phyloP scores from a whole-genome alignment of 2,329 filamentous ascomycete genomes.

The Colletotrichum destructivum region DNA sequence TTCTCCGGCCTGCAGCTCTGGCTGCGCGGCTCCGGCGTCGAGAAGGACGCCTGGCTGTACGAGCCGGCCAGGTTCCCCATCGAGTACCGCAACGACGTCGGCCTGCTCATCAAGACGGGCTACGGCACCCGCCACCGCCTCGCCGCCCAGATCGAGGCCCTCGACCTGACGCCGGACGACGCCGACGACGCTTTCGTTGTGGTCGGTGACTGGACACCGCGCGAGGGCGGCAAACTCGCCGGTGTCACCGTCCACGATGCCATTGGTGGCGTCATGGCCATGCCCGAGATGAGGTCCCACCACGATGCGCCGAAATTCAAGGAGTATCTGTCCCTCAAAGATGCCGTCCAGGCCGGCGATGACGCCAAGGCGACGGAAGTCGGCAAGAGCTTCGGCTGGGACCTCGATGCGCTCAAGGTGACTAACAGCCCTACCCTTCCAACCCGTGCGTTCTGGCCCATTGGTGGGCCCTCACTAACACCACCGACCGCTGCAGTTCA shows the following conservation, averaged over 20 bases:
- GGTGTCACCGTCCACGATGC: slow-evolving; percentile 59
- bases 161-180: slow-evolving; percentile 56
- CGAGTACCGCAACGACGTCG: slow-evolving; percentile 62
- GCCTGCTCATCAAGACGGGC: slow-evolving; percentile 69
- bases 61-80: slow-evolving; percentile 58
- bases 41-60: slow-evolving; percentile 60
- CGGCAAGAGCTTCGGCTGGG: slow-evolving; percentile 61
- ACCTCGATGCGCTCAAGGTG: slow-evolving; percentile 67
- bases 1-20: slow-evolving; percentile 49
- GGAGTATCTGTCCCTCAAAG: slow-evolving; percentile 58
- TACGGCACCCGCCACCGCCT: slow-evolving; percentile 68
- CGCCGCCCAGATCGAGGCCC: slow-evolving; percentile 61
- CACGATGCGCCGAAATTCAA: slow-evolving; percentile 52
- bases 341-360: slow-evolving; percentile 56
- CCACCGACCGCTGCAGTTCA: slow-evolving; percentile 57
- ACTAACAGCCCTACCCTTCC: background rate
- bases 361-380: slow-evolving; percentile 55
- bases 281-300: slow-evolving; percentile 52
- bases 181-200: slow-evolving; percentile 61
- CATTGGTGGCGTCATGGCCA: slow-evolving; percentile 51
- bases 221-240: slow-evolving; percentile 51
- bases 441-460: slow-evolving; percentile 14
- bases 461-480: slow-evolving; percentile 10
- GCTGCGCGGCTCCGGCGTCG: slow-evolving; percentile 48
- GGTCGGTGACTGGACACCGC: slow-evolving; percentile 65